Evolutionary conservation across 768 basidiomycete species (phyloP), one percentile per base, ranked within the genome.

Genomic region (Hericium coralloides): DNA sequence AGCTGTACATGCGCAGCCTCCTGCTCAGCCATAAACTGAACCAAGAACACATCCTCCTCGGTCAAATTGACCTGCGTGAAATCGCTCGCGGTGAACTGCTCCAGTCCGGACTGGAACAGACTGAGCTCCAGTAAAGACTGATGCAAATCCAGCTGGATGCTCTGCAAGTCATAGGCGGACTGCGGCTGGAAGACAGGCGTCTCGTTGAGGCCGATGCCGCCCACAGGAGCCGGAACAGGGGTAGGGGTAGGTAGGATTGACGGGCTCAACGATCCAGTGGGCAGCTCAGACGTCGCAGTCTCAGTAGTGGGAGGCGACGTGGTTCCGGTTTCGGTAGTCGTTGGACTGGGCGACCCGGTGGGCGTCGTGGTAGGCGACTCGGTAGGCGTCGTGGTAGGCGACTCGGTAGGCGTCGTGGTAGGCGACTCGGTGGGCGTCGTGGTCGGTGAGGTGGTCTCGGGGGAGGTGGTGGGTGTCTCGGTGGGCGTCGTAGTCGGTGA

Each of bases 91-190:
- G 77, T 76, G 72, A 89, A 87, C 45, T 65, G 62, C 14, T 74
- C 74, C 9, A 84, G 74, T 23, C 78, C 83, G 57, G 78, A 71
- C 63, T 82, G 72, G 74, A 84, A 84, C 9, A 83, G 68, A 59
- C 83, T 80, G 59, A 78, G 72, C 64, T 85, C 83, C 59, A 86
- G 80, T 65, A 73, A 79, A 67, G 84, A 82, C 70, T 84, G 83
- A 64, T 83, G 78, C n/a, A 85, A 66, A 0, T 73, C 83, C 41
- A 85, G 69, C 59, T 79, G 76, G 76, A 83, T 63, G 12, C 79
- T 79, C 64, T 80, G 77, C 64, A 75, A 78, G 67, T 81, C 80
- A 60, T 80, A 75, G 56, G 75, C 70, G 41, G 70, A 71, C 62
- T 71, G 54, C 2, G 73, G 68, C 17, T 54, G 41, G 52, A 74